Evolutionary conservation across 768 basidiomycete species (phyloP).

Genomic region (Naganishia kalamii): DNA sequence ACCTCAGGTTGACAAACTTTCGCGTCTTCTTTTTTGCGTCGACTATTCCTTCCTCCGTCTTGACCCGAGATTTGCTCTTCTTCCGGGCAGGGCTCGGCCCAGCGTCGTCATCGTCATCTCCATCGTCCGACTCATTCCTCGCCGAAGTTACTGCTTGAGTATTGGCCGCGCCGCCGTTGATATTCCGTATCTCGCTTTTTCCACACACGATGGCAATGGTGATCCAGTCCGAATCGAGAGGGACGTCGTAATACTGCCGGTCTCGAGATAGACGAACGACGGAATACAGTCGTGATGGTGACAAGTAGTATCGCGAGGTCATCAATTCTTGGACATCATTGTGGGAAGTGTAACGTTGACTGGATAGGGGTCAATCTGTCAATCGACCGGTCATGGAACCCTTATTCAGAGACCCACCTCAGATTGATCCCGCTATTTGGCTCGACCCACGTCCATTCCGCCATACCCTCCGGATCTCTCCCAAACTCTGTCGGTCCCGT

Average conservation of each 20-base stretch:
- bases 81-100: background rate
- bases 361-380: constrained; percentile 41
- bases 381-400: constrained; percentile 8
- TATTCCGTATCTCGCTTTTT: constrained; percentile 73
- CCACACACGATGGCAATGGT: constrained; percentile 94
- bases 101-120: constrained; percentile 37
- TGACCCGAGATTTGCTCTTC: constrained; percentile 24
- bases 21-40: background rate
- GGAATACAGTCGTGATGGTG: constrained; percentile 84
- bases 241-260: constrained; percentile 81
- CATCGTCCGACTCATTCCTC: constrained; percentile 47
- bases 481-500: constrained; percentile 70
- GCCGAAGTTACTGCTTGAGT: constrained; percentile 24
- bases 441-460: constrained; percentile 69
- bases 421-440: constrained; percentile 86
- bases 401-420: constrained; percentile 53
- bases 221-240: constrained; percentile 87
- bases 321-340: constrained; percentile 74
- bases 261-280: constrained; percentile 67
- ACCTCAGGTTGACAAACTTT: constrained; percentile 71
- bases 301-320: constrained; percentile 73
- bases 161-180: background rate
- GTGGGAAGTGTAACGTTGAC: constrained; percentile 67
- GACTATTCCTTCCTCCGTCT: background rate
- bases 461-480: constrained; percentile 63